Evolutionary conservation across 371 early-diverging fungal genomes (phyloP).

Genomic region (Actinomucor elegans): DNA sequence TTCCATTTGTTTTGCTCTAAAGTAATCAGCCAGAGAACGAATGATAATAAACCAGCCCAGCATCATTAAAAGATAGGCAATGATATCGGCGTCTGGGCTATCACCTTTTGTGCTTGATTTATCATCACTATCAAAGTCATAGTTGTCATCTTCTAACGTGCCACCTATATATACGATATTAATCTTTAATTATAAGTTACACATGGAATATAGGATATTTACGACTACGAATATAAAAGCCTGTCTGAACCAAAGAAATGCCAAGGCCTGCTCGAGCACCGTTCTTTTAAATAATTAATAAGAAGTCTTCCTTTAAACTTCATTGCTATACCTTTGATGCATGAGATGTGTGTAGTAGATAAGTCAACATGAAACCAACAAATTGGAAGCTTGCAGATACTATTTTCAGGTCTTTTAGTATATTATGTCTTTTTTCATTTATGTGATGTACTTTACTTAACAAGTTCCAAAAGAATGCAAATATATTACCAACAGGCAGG

Average conservation of each 20-base stretch:
- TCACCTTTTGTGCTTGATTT: constrained; percentile 8
- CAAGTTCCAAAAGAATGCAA: constrained; percentile 57
- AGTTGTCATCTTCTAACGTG: constrained; percentile 23
- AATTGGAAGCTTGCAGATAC: constrained; percentile 66
- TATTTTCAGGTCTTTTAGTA: constrained; percentile 11
- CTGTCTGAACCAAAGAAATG: constrained; percentile 54
- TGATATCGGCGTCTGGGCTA: constrained; percentile 19
- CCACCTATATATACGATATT: constrained; percentile 17
- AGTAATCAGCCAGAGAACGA: constrained; percentile 49
- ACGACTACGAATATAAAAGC: constrained; percentile 53
- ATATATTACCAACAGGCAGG: constrained; percentile 55
- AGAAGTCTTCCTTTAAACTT: background rate
- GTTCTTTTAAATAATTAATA: constrained; percentile 27
- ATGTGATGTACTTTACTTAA: constrained; percentile 29
- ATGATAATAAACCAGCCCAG: constrained; percentile 58
- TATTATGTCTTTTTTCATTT: background rate
- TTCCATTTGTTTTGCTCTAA: constrained; percentile 52
- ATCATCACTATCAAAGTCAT: background rate
- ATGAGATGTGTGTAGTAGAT: constrained; percentile 62
- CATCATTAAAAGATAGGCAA: constrained; percentile 51
- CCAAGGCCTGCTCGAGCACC: constrained; percentile 64
- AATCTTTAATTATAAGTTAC: background rate
- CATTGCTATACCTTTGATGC: constrained; percentile 44
- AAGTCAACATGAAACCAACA: constrained; percentile 64
- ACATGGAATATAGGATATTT: background rate